A percentile compares a stretch with the other conserved stretches of the same genome.
These are phyloP conservation scores for Didymella sp. DNA, from an alignment of 2,329 filamentous ascomycete genomes.

Conservation along the genomic window DNA sequence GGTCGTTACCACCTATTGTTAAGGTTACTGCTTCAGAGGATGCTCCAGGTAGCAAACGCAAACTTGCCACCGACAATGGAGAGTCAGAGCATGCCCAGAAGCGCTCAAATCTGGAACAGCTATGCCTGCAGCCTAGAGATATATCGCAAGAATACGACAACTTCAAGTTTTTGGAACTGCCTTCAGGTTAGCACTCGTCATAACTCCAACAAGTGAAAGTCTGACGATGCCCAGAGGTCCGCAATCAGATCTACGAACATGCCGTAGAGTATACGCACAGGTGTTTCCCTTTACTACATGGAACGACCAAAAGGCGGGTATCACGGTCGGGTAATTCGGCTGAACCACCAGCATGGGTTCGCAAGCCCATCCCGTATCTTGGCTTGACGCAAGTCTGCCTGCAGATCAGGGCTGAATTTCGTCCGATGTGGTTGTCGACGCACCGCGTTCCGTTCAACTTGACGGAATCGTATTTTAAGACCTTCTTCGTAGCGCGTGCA, in stretches of 20 bases:
- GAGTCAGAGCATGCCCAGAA: conserved; percentile 11
- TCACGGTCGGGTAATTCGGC: not conserved
- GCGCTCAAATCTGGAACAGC: conserved; percentile 7
- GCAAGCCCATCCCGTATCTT: conserved; percentile 26
- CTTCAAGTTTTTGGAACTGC: conserved; percentile 31
- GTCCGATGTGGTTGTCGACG: conserved; percentile 31
- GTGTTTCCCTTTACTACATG: conserved; percentile 25
- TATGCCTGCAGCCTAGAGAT: not conserved
- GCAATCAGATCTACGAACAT: conserved; percentile 35
- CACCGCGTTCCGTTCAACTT: conserved; percentile 30
- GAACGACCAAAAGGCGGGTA: not conserved
- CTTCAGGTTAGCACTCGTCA: conserved; percentile 26
- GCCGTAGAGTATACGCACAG: conserved; percentile 19
- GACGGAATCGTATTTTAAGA: conserved; percentile 27
- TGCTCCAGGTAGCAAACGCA: not conserved
- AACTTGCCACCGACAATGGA: conserved; percentile 3
- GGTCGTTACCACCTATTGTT: conserved; percentile 5
- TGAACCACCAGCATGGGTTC: not conserved
- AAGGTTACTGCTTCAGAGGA: conserved; percentile 4
- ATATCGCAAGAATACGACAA: not conserved
- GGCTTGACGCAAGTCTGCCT: conserved; percentile 31
- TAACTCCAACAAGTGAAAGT: not conserved
- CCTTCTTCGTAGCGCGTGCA: conserved; percentile 25
- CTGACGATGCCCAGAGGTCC: conserved; percentile 30
- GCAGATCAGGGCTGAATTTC: conserved; percentile 37